Base-by-base conservation (phyloP, 106 monocot species). In the Allium fistulosum region DNA sequence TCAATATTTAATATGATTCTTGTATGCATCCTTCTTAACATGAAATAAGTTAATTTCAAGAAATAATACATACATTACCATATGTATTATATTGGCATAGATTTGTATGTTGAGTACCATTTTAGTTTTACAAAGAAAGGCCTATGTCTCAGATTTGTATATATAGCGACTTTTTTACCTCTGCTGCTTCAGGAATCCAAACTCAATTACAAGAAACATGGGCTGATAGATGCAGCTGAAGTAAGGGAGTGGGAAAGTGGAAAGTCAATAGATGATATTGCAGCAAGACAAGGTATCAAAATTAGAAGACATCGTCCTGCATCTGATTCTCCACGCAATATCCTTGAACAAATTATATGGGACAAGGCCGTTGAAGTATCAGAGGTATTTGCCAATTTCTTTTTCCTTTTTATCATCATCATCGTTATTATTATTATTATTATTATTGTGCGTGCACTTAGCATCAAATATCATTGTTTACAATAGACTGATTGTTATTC, bases 311-410 rank as follows among this genome's bases (percentile, higher is more conserved):
- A 75, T 58, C 37, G 4, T 37, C 76, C 76, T 61, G 58, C 65
- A 52, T 57, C 66, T 50, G 78, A 73, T 53, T 57, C 69, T 63
- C 90, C 90, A 1, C 73, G 81, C 10, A 91, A 87, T 74, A 87
- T 91, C 12, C 72, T 91, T 11, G 87, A 91, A 76, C 59, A 91
- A 53, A 91, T 91, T 63, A 78, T 91, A 51, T 91, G 91, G 91
- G 72, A 87, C 74, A 91, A 91, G 72, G 81, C 80, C 61, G 70
- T 75, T 4, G 91, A 91, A 73, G 91, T 91, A 70, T 28, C 69
- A 49, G 76, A 87, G 83, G 91, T 71, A 80, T 17, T 61, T 16
- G 10, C 16, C 14, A 69, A 1, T 16, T 50, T 26, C 5, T 37
- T 37, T 37, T 37, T 37, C 5, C 37, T 37, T 37, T 5, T 37